Base-by-base conservation (phyloP, 345 rosid genomes). In the Camelina sativa region DNA sequence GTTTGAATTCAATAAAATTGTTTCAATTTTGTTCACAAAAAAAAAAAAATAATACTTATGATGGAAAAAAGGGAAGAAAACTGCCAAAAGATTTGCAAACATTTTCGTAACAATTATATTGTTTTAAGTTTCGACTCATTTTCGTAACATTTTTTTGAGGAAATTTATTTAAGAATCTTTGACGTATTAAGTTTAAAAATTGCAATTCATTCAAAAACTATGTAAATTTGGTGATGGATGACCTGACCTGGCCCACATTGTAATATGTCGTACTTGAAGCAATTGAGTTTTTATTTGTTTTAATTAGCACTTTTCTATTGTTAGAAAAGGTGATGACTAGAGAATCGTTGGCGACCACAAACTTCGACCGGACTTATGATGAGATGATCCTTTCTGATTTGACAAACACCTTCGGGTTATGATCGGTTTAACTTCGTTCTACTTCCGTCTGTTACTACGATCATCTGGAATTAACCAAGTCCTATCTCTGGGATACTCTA, bases 321-420 rank as follows among this genome's bases (percentile, higher is more conserved):
- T 11, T 37, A 19, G 25, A 28, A 23, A 10, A 19, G 35, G 44
- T 52, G 51, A 53, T 68, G 17, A 54, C 54, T 38, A 44, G 8
- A 35, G 10, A 35, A 15, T 15, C 28, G 28, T 54, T 54, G 51
- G 38, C 17, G 48, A n/a, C 62, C 35, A 54, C 25, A 25, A 30
- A 11, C 16, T 68, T 54, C 52, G 62, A 25, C 20, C 52, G 11
- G 52, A 55, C 11, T 41, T 67, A 16, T 38, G n/a, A n/a, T n/a
- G n/a, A n/a, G n/a, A n/a, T n/a, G 4, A 38, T 61, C 9, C 7
- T 38, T 20, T 38, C 46, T 7, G 25, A 15, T 28, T 2, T 23
- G 37, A 38, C 2, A 8, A 38, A 68, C 28, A 22, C 48, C n/a
- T 38, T 54, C 46, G 12, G 62, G 9, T n/a, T 22, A 3, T 9